Evolutionary conservation across 257 asterid genomes (phyloP), one percentile per base, ranked within the genome.

Genomic region (Nicotiana obtusifolia): DNA sequence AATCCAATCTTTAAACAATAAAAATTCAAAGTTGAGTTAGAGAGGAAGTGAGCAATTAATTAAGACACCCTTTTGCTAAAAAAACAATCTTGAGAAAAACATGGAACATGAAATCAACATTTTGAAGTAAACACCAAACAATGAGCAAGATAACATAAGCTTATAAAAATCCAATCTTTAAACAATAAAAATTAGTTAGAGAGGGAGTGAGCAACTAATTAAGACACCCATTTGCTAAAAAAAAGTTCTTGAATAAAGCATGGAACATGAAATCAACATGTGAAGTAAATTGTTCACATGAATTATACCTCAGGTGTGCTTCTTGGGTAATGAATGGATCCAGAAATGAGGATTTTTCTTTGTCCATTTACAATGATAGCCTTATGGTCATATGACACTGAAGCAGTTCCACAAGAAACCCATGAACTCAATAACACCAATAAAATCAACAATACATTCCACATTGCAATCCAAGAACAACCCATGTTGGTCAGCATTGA

Each of bases 241-340:
- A 64, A 20, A 37, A 24, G 5, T 16, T 22, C 35, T 64, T 64
- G 76, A 52, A 44, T 60, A 77, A 33, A 77, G 30, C 22, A 49
- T 28, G 77, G 33, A 65, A 68, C 35, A 71, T 62, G 5, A 54
- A 80, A 64, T 33, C 22, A 57, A 64, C 33, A 11, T 49, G 11
- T 49, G 15, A 73, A 71, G 35, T 71, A 71, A 44, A 24, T 7
- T 24, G 7, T 28, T 68, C 81, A 84, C 84, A 81, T 61, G 71
- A 62, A 76, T 49, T 35, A 89, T 86, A 94, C 98, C 97, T 94
- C 98, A 81, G 98, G 97, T 8, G 93, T 92, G 90, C 98, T 93
- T 82, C 98, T 90, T 64, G 98, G 98, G 22, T 93, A 93, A 84
- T 93, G 98, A 88, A 93, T 93, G 85, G 98, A 93, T 86, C 98